Evolutionary conservation across 306 rosid species (phyloP).

Genomic region (Dalbergia cochinchinensis): DNA sequence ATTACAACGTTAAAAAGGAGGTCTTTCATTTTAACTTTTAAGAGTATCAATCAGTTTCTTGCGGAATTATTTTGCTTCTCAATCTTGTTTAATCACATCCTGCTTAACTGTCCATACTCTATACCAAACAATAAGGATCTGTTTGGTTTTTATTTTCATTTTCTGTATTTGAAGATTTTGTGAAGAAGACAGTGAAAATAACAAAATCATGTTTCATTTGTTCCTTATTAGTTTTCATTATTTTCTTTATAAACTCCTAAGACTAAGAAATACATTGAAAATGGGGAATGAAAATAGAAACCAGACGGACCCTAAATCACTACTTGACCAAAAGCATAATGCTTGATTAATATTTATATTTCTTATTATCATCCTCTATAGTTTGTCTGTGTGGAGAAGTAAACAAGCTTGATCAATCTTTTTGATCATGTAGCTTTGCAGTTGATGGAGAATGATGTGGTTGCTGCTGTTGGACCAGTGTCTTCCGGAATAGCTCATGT

Average conservation of each 20-base stretch:
- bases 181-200: too few species aligned
- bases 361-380: conserved; percentile 22
- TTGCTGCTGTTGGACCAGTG: conserved; percentile 80
- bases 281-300: too few species aligned
- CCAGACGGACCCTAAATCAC: background rate
- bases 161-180: too few species aligned
- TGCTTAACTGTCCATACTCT: background rate
- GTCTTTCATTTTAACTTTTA: background rate
- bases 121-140: background rate
- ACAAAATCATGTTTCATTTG: too few species aligned
- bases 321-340: conserved; percentile 3
- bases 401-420: conserved; percentile 37
- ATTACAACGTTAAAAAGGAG: conserved; percentile 9
- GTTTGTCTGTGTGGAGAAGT: background rate
- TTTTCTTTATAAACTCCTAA: too few species aligned
- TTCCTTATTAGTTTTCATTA: too few species aligned
- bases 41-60: background rate
- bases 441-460: conserved; percentile 73
- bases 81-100: conserved; percentile 32
- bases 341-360: conserved; percentile 19
- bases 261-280: too few species aligned
- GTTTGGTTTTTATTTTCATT: too few species aligned
- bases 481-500: conserved; percentile 86
- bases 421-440: conserved; percentile 73
- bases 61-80: conserved; percentile 7